A percentile compares a stretch with the other conserved stretches of the same genome.
phyloP scores from a whole-genome alignment of 495 filamentous ascomycete species.

The Penicillium bialowiezense region DNA sequence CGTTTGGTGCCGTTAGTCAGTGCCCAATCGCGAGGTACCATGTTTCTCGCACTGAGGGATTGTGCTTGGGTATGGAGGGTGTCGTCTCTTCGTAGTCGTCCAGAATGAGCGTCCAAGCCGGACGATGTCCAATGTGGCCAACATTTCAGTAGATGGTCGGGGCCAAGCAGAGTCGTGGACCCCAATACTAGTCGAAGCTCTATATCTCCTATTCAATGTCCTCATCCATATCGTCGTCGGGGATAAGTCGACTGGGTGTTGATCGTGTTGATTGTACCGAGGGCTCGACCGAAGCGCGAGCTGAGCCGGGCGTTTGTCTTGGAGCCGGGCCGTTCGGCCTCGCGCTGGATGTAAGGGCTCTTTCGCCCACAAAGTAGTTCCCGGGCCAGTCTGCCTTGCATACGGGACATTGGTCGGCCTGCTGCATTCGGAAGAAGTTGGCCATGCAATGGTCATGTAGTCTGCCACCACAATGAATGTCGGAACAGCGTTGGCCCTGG shows the following conservation, averaged over 20 bases:
- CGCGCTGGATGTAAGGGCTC: conserved; percentile 50
- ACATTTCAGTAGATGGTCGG: no score
- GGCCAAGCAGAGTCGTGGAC: no score
- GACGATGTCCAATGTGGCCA: no score
- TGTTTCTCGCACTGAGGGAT: no score
- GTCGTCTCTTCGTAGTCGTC: background rate
- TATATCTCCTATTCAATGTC: conserved; percentile 3
- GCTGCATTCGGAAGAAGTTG: conserved; percentile 66
- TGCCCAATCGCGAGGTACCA: no score
- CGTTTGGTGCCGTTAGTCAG: no score
- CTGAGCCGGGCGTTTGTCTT: conserved; percentile 6
- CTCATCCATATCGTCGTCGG: background rate
- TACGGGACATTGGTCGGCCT: conserved; percentile 64
- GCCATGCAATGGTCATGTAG: conserved; percentile 76
- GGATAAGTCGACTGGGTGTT: background rate
- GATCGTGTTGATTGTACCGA: background rate
- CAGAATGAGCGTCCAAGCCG: no score
- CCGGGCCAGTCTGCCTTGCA: conserved; percentile 75
- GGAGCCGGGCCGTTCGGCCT: conserved; percentile 28
- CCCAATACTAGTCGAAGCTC: no score
- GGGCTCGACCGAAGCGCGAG: background rate
- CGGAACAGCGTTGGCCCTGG: conserved; percentile 75
- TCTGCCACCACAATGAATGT: conserved; percentile 63
- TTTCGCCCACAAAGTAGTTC: conserved; percentile 75
- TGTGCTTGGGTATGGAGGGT: no score